Base-by-base conservation (phyloP, 2,329 filamentous ascomycete genomes). In the Hypocrella siamensis region DNA sequence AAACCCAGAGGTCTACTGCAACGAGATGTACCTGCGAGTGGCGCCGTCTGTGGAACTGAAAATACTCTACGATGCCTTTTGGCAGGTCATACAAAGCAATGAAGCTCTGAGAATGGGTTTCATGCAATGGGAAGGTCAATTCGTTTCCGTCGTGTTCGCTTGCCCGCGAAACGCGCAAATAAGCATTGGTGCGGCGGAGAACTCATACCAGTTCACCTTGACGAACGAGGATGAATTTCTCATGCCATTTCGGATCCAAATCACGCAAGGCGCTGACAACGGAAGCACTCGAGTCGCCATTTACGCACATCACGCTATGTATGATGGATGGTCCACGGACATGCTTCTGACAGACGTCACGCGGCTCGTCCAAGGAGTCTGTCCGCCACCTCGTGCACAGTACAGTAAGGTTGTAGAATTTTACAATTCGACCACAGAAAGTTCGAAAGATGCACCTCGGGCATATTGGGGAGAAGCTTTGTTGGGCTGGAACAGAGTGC, bases 271-370 rank as follows among this genome's bases (percentile, higher is more conserved):
- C 6, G 14, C 40, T 14, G 15, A 19, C 7, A 31, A 46, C 4
- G 34, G 39, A 30, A 33, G 47, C 3, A 43, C 47, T 19, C 42
- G 57, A 7, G 31, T 49, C 4, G 52, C 69, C 9, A 32, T 82
- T 28, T 63, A 77, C 10, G 59, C 92, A 0, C 85, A 93, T 47
- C 86, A 94, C 52, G 75, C 82, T 1, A 50, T 92, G 1, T 94
- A 93, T 46, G 86, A 94, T 51, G 86, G 85, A n/a, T 94, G 86
- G 86, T 86, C 84, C 0, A 67, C 85, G 46, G 79, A 93, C 31
- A 59, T 88, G 19, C 53, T 92, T 0, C 43, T 82, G 11, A 57
- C 65, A 17, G 83, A 93, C 47, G 55, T 93, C 4, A 60, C 67
- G 4, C 45, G 44, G 0, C 40, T 79, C 2, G 44, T 79, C 0